Base-by-base conservation (phyloP, 2,329 filamentous ascomycete species). In the Dactylonectria macrodidyma region DNA sequence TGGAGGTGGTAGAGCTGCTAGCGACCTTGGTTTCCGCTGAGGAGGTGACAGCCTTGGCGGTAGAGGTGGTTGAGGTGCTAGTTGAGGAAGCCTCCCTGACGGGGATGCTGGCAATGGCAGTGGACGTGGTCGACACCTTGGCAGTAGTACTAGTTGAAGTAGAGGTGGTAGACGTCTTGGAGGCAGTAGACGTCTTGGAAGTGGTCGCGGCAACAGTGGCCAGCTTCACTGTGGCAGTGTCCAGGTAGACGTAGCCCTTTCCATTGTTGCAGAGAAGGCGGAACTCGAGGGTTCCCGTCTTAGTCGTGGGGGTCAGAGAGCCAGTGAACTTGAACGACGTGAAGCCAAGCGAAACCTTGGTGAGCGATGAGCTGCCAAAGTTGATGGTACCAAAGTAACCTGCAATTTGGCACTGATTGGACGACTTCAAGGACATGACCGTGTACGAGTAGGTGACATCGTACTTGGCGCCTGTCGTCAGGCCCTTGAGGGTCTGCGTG, bases 321-420 rank as follows among this genome's bases (percentile, higher is more conserved):
- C 50, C 57, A 11, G 24, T 51, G 8, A 41, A 30, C 22, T 26
- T 51, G 8, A 24, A 30, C n/a, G 34, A 34, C 12, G 33, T 36
- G 24, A 33, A 14, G 4, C 19, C 9, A 33, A 33, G 9, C 12
- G 38, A 46, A 36, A 52, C 26, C 22, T 33, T 44, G 33, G 34
- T 19, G n/a, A 64, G 52, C 54, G 11, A 24, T 44, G 48, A n/a
- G 54, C 26, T 64, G 12, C n/a, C 46, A 24, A 52, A 58, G 54
- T 52, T 58, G 47, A 46, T 41, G 52, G 2, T n/a, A 16, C 47
- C 54, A 19, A 57, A 50, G 47, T 58, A 58, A 36, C 46, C 61
- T 10, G 48, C 54, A 26, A 64, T 44, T 8, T 47, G 46, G 47
- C 61, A 64, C 7, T 46, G 46, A 46, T 59, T 50, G 30, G 34